Evolutionary conservation across 129 eudicot genomes (phyloP).

Genomic region (Silybum marianum): DNA sequence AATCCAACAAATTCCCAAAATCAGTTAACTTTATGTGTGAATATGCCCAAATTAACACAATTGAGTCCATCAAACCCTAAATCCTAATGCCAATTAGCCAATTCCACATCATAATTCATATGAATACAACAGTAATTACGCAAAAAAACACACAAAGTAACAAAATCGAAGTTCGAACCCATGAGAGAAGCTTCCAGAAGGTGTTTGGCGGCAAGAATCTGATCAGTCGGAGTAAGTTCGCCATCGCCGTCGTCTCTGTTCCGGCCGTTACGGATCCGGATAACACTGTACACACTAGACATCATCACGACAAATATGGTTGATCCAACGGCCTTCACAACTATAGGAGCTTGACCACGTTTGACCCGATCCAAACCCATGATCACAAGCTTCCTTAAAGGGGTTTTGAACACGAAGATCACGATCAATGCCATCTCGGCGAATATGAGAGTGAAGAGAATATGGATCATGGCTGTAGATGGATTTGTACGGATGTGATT

Average conservation of each 20-base stretch:
- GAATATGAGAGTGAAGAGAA: slow-evolving; percentile 53
- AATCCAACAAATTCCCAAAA: neutral
- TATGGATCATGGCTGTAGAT: slow-evolving; percentile 44
- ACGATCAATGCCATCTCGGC: slow-evolving; percentile 58
- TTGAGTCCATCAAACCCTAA: slow-evolving; percentile 15
- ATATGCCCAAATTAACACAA: slow-evolving; percentile 3
- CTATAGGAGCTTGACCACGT: slow-evolving; percentile 71
- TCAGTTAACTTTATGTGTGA: neutral
- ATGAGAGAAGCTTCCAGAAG: slow-evolving; percentile 80
- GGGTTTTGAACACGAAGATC: slow-evolving; percentile 70
- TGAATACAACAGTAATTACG: neutral
- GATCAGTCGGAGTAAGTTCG: slow-evolving; percentile 73
- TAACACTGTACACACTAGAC: slow-evolving; percentile 43
- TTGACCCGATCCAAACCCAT: slow-evolving; percentile 71
- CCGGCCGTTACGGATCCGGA: slow-evolving; percentile 54
- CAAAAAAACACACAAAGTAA: neutral
- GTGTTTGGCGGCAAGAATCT: slow-evolving; percentile 58
- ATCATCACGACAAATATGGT: slow-evolving; percentile 55
- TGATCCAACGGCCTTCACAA: slow-evolving; percentile 63
- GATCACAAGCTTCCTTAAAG: slow-evolving; percentile 66
- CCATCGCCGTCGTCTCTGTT: slow-evolving; percentile 54
- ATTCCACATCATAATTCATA: neutral
- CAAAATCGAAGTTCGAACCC: slow-evolving; percentile 40
- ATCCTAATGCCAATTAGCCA: neutral
- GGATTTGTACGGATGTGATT: slow-evolving; percentile 8